Conservation (phyloP, 305 asterid species). For the Rubia peregrina region DNA sequence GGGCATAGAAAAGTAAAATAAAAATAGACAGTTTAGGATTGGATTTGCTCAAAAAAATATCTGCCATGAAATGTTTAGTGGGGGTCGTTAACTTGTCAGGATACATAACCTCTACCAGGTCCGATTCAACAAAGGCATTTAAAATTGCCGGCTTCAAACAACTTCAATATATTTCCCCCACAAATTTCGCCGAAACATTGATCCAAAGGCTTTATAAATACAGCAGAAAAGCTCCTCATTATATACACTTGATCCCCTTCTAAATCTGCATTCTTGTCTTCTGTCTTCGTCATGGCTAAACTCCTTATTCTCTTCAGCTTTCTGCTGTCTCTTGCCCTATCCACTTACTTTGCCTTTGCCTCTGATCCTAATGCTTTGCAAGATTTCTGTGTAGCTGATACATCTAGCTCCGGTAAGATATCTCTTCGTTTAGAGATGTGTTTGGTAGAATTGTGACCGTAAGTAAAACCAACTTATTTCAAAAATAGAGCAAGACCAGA, state of each 20-base stretch:
- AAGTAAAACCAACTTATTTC: too few relatives aligned
- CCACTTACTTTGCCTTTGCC: neutral
- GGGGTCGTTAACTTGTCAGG: neutral
- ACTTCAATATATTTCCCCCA: neutral
- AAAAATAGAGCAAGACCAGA: too few relatives aligned
- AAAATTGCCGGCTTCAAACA: neutral
- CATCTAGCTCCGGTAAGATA: neutral
- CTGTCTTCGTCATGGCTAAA: neutral
- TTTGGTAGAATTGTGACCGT: too few relatives aligned
- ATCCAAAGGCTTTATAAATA: neutral
- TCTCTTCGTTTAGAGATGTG: neutral
- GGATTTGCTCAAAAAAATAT: too few relatives aligned
- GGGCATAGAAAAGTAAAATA: neutral
- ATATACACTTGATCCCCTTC: too few relatives aligned
- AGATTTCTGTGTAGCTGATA: conserved; percentile 8
- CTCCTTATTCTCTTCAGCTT: neutral
- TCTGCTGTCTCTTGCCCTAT: neutral
- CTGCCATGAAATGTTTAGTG: neutral
- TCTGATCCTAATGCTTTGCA: conserved; percentile 4
- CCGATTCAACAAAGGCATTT: neutral
- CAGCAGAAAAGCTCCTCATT: neutral
- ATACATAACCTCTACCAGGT: neutral
- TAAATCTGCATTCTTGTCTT: neutral
- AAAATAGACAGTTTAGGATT: neutral
- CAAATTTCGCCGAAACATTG: neutral